Evolutionary conservation across 768 basidiomycete species (phyloP).

Genomic region (Termitomyces sp.): DNA sequence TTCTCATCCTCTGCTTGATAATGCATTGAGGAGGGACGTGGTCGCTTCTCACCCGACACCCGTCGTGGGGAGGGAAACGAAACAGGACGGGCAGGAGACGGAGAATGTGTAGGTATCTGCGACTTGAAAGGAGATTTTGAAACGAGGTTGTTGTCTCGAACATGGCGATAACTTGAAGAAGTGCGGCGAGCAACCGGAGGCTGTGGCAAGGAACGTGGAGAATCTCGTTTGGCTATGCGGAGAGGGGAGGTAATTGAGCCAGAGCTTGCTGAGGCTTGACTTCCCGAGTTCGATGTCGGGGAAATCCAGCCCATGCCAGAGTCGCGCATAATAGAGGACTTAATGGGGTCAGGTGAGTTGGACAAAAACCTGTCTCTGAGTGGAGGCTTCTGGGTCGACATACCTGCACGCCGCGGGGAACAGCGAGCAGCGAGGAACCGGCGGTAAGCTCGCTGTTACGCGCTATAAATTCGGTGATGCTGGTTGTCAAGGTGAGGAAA

Average conservation of each 20-base stretch:
- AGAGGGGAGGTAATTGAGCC: constrained; percentile 59
- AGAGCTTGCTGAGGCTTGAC: constrained; percentile 28
- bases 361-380: constrained; percentile 59
- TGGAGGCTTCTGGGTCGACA: constrained; percentile 43
- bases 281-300: constrained; percentile 32
- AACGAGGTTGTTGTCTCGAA: constrained; percentile 75
- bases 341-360: constrained; percentile 62
- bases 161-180: constrained; percentile 78
- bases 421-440: constrained; percentile 4
- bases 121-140: constrained; percentile 85
- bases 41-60: constrained; percentile 77
- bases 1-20: constrained; percentile 68
- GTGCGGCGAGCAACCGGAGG: constrained; percentile 64
- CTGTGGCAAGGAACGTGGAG: constrained; percentile 36
- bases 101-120: constrained; percentile 50
- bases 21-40: constrained; percentile 68
- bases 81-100: constrained; percentile 32
- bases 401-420: constrained; percentile 13
- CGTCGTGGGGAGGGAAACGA: constrained; percentile 39
- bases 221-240: constrained; percentile 71
- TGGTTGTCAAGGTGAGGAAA: constrained; percentile 14
- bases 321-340: constrained; percentile 59
- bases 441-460: constrained; percentile 13
- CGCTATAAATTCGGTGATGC: constrained; percentile 13
- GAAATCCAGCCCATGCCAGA: constrained; percentile 65